Percentiles rank a stretch among this genome's conserved stretches.
Evolutionary conservation across 108 stramenopile species (phyloP).

Genomic region (Craspedostauros australis): DNA sequence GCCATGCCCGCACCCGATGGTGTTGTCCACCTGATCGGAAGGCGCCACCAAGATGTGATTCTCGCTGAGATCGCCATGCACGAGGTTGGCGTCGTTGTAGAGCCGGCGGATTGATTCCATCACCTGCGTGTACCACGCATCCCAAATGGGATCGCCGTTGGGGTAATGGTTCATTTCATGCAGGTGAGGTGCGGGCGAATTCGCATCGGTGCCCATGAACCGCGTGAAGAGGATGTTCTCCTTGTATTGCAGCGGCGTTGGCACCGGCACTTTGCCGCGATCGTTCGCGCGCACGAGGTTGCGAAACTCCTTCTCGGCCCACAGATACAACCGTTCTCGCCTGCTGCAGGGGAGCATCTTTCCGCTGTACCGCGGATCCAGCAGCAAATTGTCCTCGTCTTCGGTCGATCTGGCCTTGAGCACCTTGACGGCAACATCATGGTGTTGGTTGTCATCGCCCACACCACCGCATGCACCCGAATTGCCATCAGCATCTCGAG

Average conservation of each 20-base stretch:
- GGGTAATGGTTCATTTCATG: constrained; percentile 55
- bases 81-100: constrained; percentile 47
- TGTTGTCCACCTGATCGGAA: constrained; percentile 31
- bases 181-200: constrained; percentile 79
- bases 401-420: constrained; percentile 65
- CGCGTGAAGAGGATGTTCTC: constrained; percentile 78
- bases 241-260: constrained; percentile 51
- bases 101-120: constrained; percentile 57
- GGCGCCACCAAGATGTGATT: constrained; percentile 71
- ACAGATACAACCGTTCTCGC: constrained; percentile 58
- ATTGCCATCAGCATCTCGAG: too few species aligned
- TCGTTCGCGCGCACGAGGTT: constrained; percentile 66
- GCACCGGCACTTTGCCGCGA: constrained; percentile 58
- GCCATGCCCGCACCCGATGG: constrained; percentile 14
- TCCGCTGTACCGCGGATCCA: constrained; percentile 55
- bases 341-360: constrained; percentile 24
- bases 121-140: constrained; percentile 49
- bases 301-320: constrained; percentile 83
- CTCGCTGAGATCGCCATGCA: constrained; percentile 78
- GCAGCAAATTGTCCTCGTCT: constrained; percentile 60
- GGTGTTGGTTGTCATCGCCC: constrained; percentile 28
- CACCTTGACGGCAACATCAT: constrained; percentile 81
- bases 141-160: constrained; percentile 59
- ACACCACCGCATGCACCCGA: too few species aligned
- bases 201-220: constrained; percentile 71